Conservation (phyloP, 2,329 filamentous ascomycete species). For the Paracorniculantispora psalliotae region DNA sequence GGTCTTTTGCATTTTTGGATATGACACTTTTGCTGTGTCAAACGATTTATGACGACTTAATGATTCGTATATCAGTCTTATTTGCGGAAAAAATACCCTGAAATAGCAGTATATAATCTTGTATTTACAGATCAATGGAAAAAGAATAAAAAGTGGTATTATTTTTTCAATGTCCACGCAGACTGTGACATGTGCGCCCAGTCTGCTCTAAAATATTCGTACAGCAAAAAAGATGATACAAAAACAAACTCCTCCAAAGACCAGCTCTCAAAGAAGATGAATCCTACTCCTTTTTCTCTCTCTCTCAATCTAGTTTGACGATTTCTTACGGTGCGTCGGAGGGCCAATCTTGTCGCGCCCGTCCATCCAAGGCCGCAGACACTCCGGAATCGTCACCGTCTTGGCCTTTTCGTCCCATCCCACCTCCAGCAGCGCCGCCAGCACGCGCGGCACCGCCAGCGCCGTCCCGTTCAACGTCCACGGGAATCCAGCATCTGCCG, state of each 20-base stretch:
- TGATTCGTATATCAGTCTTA: not conserved
- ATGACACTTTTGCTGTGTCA: not conserved
- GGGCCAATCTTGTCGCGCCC: slow-evolving; percentile 59
- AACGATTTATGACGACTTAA: not conserved
- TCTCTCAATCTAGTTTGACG: not conserved
- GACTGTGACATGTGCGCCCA: not conserved
- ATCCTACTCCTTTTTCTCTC: not conserved
- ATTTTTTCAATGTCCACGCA: not conserved
- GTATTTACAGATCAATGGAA: not conserved
- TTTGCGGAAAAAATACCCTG: not conserved
- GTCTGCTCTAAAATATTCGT: not conserved
- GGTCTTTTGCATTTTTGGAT: not conserved
- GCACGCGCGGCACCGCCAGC: slow-evolving; percentile 79
- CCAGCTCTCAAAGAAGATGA: not conserved
- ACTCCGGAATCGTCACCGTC: slow-evolving; percentile 71
- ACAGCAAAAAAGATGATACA: not conserved
- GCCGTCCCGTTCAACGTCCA: slow-evolving; percentile 94
- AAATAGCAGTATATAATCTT: not conserved
- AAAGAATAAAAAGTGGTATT: slow-evolving; percentile 3
- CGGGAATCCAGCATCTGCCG: slow-evolving; percentile 60
- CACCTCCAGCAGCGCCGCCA: slow-evolving; percentile 86
- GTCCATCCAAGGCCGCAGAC: slow-evolving; percentile 79
- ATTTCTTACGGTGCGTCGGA: not conserved
- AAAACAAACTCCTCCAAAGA: not conserved
- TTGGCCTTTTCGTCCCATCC: slow-evolving; percentile 71